Evolutionary conservation across 371 early-diverging fungal species (phyloP), one percentile per base, ranked within the genome.

Genomic region (Syncephalastrum monosporum): DNA sequence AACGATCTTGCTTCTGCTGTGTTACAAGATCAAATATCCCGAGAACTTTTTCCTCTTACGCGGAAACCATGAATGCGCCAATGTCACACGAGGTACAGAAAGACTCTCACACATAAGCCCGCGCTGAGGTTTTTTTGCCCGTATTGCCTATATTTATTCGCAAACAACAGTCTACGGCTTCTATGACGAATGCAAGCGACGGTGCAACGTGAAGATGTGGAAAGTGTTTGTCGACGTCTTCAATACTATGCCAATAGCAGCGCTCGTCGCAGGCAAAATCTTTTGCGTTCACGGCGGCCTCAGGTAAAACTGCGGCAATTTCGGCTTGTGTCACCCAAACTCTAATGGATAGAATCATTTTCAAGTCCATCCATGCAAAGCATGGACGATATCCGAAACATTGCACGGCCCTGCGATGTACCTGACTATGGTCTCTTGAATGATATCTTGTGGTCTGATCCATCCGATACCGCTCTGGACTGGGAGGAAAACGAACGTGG

Each of bases 401-500:
- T 99, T 12, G 70, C 77, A 62, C 78, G 96, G 46, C 99, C 99
- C 5, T 86, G 90, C 15, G 98, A 98, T 55, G 90, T 99, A 23
- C 99, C 99, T 8, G 99, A 99, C 68, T 84, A 81, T 82, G 98
- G 90, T 0, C 67, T 89, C 12, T 55, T 91, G 53, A 86, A 86
- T 63, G 90, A 91, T 74, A 71, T 99, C 25, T 75, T 99, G 42
- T 96, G 97, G 97, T 91, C 93, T 0, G 91, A 91, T 56, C 91
- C 91, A 3, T 86, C 86, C 50, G 87, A 88, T 56, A 80, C 74
- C 2, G 83, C 84, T 16, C 57, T 74, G 24, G 90, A 91, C 19
- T 97, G 98, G 97, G 93, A 92, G 64, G 96, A 97, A 57, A 99
- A 98, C 72, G 99, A 98, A 56, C 86, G 99, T 42, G 99, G 99